A percentile compares a stretch with the other conserved stretches of the same genome.
Evolutionary conservation across 768 basidiomycete genomes (phyloP).

Genomic region (Podaxis pistillaris): DNA sequence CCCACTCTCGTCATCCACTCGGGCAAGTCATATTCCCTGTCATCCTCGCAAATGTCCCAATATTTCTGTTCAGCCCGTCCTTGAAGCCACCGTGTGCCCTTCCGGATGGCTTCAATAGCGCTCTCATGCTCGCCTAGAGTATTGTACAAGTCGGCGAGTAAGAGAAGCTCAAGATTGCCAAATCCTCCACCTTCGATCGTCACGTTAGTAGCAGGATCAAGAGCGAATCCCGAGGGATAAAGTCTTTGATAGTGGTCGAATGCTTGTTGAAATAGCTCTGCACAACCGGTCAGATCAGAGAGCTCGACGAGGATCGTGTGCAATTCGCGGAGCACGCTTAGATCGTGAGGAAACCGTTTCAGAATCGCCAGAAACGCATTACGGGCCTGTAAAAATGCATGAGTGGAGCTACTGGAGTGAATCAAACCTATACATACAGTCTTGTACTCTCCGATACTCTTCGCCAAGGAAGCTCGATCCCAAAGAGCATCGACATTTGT

Average conservation of each 20-base stretch:
- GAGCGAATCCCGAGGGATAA: conserved; percentile 42
- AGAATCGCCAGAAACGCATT: conserved; percentile 69
- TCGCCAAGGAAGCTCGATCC: conserved; percentile 84
- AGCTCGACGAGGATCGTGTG: conserved; percentile 76
- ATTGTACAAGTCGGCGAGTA: conserved; percentile 83
- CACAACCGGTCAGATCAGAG: conserved; percentile 62
- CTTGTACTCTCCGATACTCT: conserved; percentile 67
- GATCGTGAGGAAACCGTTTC: conserved; percentile 74
- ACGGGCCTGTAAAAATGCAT: conserved; percentile 41
- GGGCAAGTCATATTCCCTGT: conserved; percentile 79
- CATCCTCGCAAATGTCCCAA: conserved; percentile 84
- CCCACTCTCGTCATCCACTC: conserved; percentile 27
- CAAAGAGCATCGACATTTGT: conserved; percentile 83
- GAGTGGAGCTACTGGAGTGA: not conserved
- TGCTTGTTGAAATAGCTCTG: conserved; percentile 67
- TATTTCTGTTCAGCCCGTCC: conserved; percentile 67
- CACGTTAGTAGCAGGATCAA: conserved; percentile 23
- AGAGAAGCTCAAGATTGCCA: conserved; percentile 68
- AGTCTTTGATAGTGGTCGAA: conserved; percentile 62
- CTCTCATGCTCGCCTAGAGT: conserved; percentile 63
- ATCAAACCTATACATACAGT: conserved; percentile 43
- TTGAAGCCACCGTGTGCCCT: conserved; percentile 90
- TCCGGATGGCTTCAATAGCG: conserved; percentile 66
- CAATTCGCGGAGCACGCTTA: conserved; percentile 75
- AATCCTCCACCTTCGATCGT: conserved; percentile 48